These are phyloP conservation scores for Backusella macrospora DNA, from an alignment of 192 early-diverging fungal species.

Conservation along the genomic window DNA sequence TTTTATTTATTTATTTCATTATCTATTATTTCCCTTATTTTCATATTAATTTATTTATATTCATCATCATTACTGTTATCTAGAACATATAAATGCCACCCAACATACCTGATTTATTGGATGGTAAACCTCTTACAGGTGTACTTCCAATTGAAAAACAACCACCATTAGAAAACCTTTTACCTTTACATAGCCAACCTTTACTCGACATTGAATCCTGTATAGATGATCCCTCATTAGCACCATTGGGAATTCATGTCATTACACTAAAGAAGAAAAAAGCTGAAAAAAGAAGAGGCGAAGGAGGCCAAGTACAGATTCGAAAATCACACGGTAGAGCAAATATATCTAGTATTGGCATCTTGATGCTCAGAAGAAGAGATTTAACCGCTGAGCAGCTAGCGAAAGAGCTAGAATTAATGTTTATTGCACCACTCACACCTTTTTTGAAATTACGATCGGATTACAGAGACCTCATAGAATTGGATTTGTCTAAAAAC, in stretches of 20 bases:
- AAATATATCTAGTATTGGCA: not conserved
- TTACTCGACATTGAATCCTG: slow-evolving; percentile 55
- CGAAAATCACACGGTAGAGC: not conserved
- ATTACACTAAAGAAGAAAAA: not conserved
- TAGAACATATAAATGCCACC: not conserved
- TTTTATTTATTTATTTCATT: not conserved
- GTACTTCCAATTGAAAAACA: slow-evolving; percentile 21
- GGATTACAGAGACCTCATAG: slow-evolving; percentile 36
- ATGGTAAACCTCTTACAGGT: slow-evolving; percentile 17
- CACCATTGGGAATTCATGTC: slow-evolving; percentile 52
- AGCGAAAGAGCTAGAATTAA: slow-evolving; percentile 32
- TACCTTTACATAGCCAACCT: slow-evolving; percentile 5
- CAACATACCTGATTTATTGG: slow-evolving; percentile 7
- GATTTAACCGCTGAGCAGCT: slow-evolving; percentile 43
- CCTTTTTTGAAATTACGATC: slow-evolving; percentile 34
- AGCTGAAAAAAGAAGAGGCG: not conserved
- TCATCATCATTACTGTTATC: not conserved
- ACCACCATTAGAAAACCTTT: not conserved
- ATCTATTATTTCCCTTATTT: not conserved
- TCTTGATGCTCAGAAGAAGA: slow-evolving; percentile 45
- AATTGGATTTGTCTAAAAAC: slow-evolving; percentile 60
- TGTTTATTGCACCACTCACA: slow-evolving; percentile 32
- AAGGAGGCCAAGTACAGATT: slow-evolving; percentile 27
- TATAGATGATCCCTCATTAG: slow-evolving; percentile 55
- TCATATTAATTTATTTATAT: not conserved